Evolutionary conservation across 2,329 filamentous ascomycete genomes (phyloP).

Genomic region (Helotiales sp.): DNA sequence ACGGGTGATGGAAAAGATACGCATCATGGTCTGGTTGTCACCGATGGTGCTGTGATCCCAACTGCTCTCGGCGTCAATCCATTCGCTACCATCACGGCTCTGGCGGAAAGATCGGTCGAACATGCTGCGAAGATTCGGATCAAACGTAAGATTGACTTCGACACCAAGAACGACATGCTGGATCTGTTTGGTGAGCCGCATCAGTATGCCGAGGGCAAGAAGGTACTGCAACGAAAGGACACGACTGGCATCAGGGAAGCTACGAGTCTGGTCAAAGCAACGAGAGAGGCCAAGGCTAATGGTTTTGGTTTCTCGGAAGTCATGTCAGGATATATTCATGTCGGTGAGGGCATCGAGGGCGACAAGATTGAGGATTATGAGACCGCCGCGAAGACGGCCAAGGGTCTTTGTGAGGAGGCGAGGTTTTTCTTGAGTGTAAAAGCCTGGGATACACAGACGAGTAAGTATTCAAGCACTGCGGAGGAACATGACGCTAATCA

Average conservation of each 20-base stretch:
- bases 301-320: slow-evolving; percentile 68
- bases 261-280: slow-evolving; percentile 45
- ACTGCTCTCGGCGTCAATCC: slow-evolving; percentile 68
- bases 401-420: slow-evolving; percentile 59
- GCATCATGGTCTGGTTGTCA: slow-evolving; percentile 63
- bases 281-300: slow-evolving; percentile 44
- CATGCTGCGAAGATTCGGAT: slow-evolving; percentile 52
- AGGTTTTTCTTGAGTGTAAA: slow-evolving; percentile 64
- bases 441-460: slow-evolving; percentile 56
- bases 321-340: slow-evolving; percentile 66
- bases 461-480: slow-evolving; percentile 33
- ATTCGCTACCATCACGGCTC: slow-evolving; percentile 70
- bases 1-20: slow-evolving; percentile 55
- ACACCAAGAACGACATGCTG: slow-evolving; percentile 54
- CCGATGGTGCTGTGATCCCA: slow-evolving; percentile 66
- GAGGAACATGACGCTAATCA: not conserved
- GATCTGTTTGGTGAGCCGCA: slow-evolving; percentile 60
- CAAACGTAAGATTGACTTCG: slow-evolving; percentile 47
- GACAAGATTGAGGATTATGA: slow-evolving; percentile 58
- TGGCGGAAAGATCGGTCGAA: slow-evolving; percentile 68
- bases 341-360: slow-evolving; percentile 47
- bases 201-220: slow-evolving; percentile 29
- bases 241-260: slow-evolving; percentile 48
- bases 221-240: slow-evolving; percentile 24
- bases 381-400: slow-evolving; percentile 56